Base-by-base conservation (phyloP, 106 monocot species). In the Hemerocallis citrina region DNA sequence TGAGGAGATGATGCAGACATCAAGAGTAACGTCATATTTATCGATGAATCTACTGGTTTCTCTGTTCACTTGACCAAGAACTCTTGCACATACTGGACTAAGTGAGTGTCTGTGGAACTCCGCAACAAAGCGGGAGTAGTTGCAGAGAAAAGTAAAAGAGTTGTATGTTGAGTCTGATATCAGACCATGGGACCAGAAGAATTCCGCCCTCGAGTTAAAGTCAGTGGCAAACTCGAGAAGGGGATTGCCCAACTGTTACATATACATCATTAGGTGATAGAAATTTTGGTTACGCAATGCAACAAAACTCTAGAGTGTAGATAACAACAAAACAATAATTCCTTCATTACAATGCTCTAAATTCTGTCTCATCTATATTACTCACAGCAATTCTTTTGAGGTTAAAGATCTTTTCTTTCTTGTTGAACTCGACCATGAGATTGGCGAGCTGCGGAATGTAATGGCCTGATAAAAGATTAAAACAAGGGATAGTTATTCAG, bases 21-120 rank as follows among this genome's bases (percentile, higher is more conserved):
- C 96, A 37, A 98, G 77, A 7, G 96, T 98, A 44, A 98, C 96
- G 61, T 98, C 96, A 42, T 98, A 98, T 61, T 98, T 98, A 70
- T 98, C 96, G 10, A 98, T 91, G 28, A 98, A 98, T 73, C 87
- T 62, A 48, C 96, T 98, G 21, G 91, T 98, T 74, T 98, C 96
- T 40, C 59, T 79, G 25, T 84, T 82, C 57, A 98, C 96, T 70
- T 81, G 84, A 68, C 59, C 76, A 87, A 98, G 88, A 62, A 88
- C 87, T 34, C 69, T 74, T 30, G 78, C 66, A 52, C 96, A 98
- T 24, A 75, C 33, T 12, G 87, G 56, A 24, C 87, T 88, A 33
- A 96, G 82, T 25, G 75, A 66, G 20, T 84, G 91, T 31, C 87
- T 74, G 68, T 91, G 92, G 44, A 88, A 98, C 74, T 98, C 96